Evolutionary conservation across 345 rosid species (phyloP).

Genomic region (Abelmoschus esculentus): DNA sequence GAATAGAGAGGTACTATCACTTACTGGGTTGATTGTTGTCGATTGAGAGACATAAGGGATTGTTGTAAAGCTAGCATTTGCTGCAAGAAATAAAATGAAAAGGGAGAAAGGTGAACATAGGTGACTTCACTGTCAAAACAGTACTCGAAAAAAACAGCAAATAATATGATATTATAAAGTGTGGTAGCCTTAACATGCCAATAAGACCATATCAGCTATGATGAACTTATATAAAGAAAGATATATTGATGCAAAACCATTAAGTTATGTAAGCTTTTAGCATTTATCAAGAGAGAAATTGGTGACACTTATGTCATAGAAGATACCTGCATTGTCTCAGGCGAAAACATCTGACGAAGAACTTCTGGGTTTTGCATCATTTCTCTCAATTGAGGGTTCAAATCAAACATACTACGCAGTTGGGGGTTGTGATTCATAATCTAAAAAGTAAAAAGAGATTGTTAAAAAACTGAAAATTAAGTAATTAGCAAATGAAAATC

Average conservation of each 20-base stretch:
- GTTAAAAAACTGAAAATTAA: too few relatives aligned
- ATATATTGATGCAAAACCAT: not conserved
- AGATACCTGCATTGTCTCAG: conserved; percentile 64
- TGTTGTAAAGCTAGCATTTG: conserved; percentile 3
- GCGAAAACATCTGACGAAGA: conserved; percentile 67
- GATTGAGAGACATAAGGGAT: not conserved
- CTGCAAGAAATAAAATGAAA: not conserved
- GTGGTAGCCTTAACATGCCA: not conserved
- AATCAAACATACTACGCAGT: conserved; percentile 45
- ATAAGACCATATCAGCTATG: not conserved
- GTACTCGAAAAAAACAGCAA: not conserved
- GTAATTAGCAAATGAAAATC: too few relatives aligned
- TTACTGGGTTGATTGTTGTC: not conserved
- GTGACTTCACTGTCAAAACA: not conserved
- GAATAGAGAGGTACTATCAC: not conserved
- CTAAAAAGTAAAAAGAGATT: conserved; percentile 18
- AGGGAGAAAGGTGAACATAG: conserved; percentile 5
- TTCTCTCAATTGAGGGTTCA: conserved; percentile 56
- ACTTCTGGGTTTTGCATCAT: conserved; percentile 30
- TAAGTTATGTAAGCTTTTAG: not conserved
- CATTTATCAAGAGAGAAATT: not conserved
- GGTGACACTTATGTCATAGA: too few relatives aligned
- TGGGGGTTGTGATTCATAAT: conserved; percentile 50
- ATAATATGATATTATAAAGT: not conserved
- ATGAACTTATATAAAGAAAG: not conserved